Conservation (phyloP, 1,284 basidiomycete species). For the Leucoagaricus sp. region DNA sequence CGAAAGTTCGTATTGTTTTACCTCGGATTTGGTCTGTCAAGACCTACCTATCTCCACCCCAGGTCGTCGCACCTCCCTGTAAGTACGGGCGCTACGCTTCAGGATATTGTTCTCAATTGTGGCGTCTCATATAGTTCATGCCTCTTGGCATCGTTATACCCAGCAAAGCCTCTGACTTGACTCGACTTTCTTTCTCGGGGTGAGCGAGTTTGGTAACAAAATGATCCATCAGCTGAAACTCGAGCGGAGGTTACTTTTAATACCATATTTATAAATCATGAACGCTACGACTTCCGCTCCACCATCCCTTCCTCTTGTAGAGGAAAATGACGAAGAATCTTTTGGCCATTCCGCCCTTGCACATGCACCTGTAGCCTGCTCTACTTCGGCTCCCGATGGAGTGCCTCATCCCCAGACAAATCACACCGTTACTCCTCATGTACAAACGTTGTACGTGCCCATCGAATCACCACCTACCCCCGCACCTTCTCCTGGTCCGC, state of each 20-base stretch:
- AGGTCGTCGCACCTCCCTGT: too few species aligned
- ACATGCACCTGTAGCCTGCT: not conserved
- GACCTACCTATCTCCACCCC: too few species aligned
- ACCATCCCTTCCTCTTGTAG: not conserved
- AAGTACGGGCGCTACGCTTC: too few species aligned
- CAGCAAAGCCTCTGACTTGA: not conserved
- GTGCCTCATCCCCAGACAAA: not conserved
- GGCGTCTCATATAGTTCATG: not conserved
- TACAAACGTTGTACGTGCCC: constrained; percentile 50
- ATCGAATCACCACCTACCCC: constrained; percentile 68
- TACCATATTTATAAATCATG: not conserved
- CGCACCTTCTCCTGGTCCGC: constrained; percentile 60
- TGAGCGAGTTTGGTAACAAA: not conserved
- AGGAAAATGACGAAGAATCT: not conserved
- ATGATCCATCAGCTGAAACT: not conserved
- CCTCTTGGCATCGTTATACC: not conserved
- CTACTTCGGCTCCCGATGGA: not conserved
- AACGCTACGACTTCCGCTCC: not conserved
- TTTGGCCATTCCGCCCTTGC: not conserved
- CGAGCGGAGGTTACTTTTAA: not conserved
- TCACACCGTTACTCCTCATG: constrained; percentile 6
- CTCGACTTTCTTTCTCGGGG: not conserved
- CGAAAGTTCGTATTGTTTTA: too few species aligned
- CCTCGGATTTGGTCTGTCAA: too few species aligned
- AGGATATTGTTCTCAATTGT: not conserved